phyloP scores from a whole-genome alignment of 2,329 filamentous ascomycete genomes.

The Calonectria hawksworthii region DNA sequence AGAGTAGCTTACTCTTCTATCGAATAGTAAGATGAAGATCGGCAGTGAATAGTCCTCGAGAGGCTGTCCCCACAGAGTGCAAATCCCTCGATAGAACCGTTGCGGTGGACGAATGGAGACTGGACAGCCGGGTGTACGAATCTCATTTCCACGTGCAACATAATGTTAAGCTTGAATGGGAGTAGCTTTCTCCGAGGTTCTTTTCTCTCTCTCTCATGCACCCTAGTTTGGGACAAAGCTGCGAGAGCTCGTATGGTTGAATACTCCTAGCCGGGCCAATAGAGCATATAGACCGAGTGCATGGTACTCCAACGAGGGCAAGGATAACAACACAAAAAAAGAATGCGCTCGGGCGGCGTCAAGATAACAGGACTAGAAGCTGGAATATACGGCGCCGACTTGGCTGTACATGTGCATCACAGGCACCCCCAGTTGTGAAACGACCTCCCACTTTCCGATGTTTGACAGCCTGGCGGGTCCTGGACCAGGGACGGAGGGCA shows the following conservation, averaged over 20 bases:
- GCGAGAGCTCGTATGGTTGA: neutral
- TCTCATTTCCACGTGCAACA: neutral
- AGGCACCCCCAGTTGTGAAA: neutral
- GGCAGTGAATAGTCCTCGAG: neutral
- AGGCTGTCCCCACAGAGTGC: neutral
- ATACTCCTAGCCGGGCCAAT: neutral
- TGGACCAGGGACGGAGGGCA: no score
- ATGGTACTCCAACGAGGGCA: neutral
- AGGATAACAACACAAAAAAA: neutral
- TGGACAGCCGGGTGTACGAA: neutral
- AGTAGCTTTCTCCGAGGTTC: neutral
- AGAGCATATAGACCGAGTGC: neutral
- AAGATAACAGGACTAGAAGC: neutral
- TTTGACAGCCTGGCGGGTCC: conserved; percentile 5
- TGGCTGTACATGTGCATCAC: neutral
- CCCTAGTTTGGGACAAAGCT: neutral
- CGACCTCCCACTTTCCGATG: conserved; percentile 10
- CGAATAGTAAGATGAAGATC: neutral
- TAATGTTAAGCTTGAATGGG: neutral
- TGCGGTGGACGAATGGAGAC: neutral
- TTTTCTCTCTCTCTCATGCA: neutral
- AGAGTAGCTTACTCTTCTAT: neutral
- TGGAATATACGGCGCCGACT: neutral
- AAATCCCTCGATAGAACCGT: neutral
- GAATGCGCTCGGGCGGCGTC: neutral